Evolutionary conservation across 139 green algal genomes (phyloP).

Genomic region (Picochlorum sp.): DNA sequence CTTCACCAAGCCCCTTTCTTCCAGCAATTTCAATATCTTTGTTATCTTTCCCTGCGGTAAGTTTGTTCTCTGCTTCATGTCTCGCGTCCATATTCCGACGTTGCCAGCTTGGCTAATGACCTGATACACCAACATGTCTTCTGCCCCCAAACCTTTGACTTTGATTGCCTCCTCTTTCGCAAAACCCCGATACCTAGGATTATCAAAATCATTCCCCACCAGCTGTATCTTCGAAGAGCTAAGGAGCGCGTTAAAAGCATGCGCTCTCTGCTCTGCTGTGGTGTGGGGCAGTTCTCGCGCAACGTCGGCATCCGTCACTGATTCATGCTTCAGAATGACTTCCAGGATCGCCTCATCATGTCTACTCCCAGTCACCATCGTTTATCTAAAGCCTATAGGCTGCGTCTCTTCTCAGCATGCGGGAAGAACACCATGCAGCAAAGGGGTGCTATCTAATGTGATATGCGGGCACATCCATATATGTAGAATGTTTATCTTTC

Average conservation of each 20-base stretch:
- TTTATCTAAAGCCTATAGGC: not conserved
- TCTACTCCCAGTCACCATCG: not conserved
- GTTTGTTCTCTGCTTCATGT: slow-evolving; percentile 80
- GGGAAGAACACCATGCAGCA: too few relatives aligned
- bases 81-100: slow-evolving; percentile 82
- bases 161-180: slow-evolving; percentile 22
- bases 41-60: slow-evolving; percentile 78
- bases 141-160: slow-evolving; percentile 64
- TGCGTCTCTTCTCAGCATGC: not conserved
- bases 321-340: slow-evolving; percentile 11
- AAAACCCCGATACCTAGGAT: slow-evolving; percentile 19
- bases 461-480: too few relatives aligned
- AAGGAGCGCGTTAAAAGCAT: slow-evolving; percentile 35
- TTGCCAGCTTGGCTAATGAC: slow-evolving; percentile 66
- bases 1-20: slow-evolving; percentile 80
- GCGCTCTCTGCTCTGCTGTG: slow-evolving; percentile 19
- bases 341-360: not conserved
- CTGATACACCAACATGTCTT: slow-evolving; percentile 87
- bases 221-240: not conserved
- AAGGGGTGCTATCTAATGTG: too few relatives aligned
- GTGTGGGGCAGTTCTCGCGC: slow-evolving; percentile 1
- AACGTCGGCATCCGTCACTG: slow-evolving; percentile 11
- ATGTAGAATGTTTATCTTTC: too few relatives aligned
- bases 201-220: slow-evolving; percentile 1
- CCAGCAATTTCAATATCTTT: slow-evolving; percentile 87